Base-by-base conservation (phyloP, 83 land plant species). In the Thuja plicata region DNA sequence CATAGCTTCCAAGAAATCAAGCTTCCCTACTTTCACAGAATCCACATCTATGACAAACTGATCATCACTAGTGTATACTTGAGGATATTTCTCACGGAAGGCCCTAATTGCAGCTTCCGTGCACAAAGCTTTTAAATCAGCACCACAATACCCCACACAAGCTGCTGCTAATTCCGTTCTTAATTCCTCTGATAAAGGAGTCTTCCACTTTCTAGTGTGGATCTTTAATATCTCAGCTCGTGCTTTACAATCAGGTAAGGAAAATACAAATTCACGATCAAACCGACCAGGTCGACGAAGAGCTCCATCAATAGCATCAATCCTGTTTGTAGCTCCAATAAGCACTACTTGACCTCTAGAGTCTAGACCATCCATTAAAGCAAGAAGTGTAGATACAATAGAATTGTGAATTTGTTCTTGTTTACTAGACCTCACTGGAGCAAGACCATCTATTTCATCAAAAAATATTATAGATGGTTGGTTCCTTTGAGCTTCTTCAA, bases 61-160 rank as follows among this genome's bases (percentile, higher is more conserved):
- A 55, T 98, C 99, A 91, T 98, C 99, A 90, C 97, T 95, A 13
- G 93, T 94, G 89, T 97, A 98, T 30, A 98, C 99, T 88, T 98
- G 99, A 86, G 99, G 99, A 90, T 96, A 98, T 85, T 94, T 97
- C 90, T 96, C 92, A 77, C 99, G 95, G 88, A 98, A 98, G 37
- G 99, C 99, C 38, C 98, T 96, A 90, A 98, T 98, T 2, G 99
- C 99, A 84, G 99, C 99, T 92, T 98, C 99, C 55, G 99, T 98
- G 89, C 99, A 98, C 24, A 98, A 80, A 62, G 99, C 99, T 87
- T 97, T 98, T 80, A 98, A 84, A 90, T 98, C 99, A 57, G 99
- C 99, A 86, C 99, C 99, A 92, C 99, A 98, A 89, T 98, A 98
- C 60, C 99, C 99, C 21, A 98, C 99, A 94, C 99, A 98, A 86